A percentile compares a stretch with the other conserved stretches of the same genome.
Evolutionary conservation across 2,329 filamentous ascomycete genomes (phyloP).

Genomic region (Alternaria dauci): DNA sequence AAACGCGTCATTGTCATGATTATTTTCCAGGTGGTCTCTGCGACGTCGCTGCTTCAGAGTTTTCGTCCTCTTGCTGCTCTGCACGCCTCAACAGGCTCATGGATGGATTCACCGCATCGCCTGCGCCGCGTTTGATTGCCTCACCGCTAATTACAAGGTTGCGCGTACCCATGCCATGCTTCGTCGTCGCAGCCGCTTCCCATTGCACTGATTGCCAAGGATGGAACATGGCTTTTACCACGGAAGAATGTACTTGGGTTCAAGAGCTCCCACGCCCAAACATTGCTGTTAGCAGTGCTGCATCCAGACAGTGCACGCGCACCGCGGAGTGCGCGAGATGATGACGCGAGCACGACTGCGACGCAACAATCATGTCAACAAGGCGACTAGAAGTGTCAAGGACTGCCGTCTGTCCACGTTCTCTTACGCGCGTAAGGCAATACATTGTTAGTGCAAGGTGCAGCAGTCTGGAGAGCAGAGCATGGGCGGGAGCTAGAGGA

Average conservation of each 20-base stretch:
- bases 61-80: conserved; percentile 15
- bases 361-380: neutral
- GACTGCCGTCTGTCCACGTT: too few species aligned
- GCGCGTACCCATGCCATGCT: conserved; percentile 8
- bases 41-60: conserved; percentile 2
- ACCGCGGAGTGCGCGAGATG: neutral
- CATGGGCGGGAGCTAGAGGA: conserved; percentile 21
- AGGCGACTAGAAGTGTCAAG: neutral
- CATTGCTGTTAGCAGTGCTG: neutral
- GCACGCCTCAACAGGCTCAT: conserved; percentile 24
- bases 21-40: neutral
- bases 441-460: too few species aligned
- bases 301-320: too few species aligned
- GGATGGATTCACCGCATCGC: conserved; percentile 18
- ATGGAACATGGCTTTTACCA: neutral
- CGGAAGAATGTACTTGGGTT: too few species aligned
- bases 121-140: conserved; percentile 13
- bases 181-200: neutral
- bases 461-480: too few species aligned
- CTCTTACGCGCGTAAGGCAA: too few species aligned
- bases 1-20: neutral
- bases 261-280: neutral
- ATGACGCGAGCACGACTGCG: conserved; percentile 5
- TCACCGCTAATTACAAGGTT: conserved; percentile 29
- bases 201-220: neutral